Base-by-base conservation (phyloP, 1,284 basidiomycete species). In the Ustilago trichophora region DNA sequence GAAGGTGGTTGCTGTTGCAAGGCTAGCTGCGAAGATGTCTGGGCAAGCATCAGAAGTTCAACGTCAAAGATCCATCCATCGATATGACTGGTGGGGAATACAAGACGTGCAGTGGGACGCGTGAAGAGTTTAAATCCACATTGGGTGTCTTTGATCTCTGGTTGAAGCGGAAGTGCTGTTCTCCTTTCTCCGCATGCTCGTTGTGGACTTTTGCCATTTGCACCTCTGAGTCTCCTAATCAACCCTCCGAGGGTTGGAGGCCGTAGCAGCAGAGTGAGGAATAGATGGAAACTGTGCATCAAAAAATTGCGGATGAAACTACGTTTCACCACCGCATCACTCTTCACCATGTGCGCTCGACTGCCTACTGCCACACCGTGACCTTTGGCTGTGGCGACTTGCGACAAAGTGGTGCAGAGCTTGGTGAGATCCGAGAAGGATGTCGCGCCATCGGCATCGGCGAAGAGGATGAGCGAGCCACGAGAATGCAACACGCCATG, bases 301-400 rank as follows among this genome's bases (percentile, higher is more conserved):
- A 96, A 88, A 48, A 94, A 83, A 77, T 96, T 97, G 19, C 93
- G 89, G 16, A 96, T 80, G 29, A 90, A 77, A 3, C 91, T 93
- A n/a, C 93, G 89, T 85, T 94, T 93, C 42, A 96, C 93, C 16
- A 96, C 93, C 5, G 91, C 92, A 37, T 91, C 91, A 0, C 90
- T 92, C 70, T 88, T 88, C 44, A 96, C 92, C 53, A 97, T 85
- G 83, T 97, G 93, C 5, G 93, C 93, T 15, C 93, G 84, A 72
- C 91, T 93, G 5, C 93, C 93, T 6, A 85, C 82, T 0, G 93
- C 88, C 8, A 85, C 73, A 0, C 88, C 91, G 21, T 92, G 87
- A 1, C 86, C 88, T 9, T 36, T 36, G 0, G 46, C 32, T 8
- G 53, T 78, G 3, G 65, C 34, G 3, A 77, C 57, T 4, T 40